These are phyloP conservation scores for Plasmodium relictum DNA, from an alignment of 169 alveolate genomes.

Conservation along the genomic window DNA sequence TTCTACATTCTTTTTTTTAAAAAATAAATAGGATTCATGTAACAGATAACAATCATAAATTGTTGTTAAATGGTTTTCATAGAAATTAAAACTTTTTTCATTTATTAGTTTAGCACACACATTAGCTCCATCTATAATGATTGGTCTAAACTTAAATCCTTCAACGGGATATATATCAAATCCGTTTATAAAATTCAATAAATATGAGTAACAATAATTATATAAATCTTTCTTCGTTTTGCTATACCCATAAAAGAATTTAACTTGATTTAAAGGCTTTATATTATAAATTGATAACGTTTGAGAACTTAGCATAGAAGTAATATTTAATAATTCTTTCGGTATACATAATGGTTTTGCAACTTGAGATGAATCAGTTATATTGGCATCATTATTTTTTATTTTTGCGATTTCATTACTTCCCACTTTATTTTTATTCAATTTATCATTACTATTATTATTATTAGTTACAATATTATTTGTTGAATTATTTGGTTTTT, in stretches of 20 bases:
- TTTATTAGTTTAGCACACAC: conserved; percentile 56
- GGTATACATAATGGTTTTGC: conserved; percentile 29
- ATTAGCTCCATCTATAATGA: conserved; percentile 75
- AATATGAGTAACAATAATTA: conserved; percentile 54
- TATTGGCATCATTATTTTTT: not conserved
- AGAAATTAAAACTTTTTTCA: conserved; percentile 1
- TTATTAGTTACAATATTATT: not conserved
- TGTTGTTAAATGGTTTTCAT: conserved; percentile 10
- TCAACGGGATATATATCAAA: conserved; percentile 45
- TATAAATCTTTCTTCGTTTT: conserved; percentile 33
- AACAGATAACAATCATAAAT: conserved; percentile 47
- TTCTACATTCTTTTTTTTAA: conserved; percentile 52
- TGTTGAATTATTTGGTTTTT: not conserved
- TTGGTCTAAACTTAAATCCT: conserved; percentile 56
- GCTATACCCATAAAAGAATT: conserved; percentile 41
- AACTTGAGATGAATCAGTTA: not conserved
- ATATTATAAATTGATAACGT: conserved; percentile 28
- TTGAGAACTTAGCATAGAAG: conserved; percentile 17
- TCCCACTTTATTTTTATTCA: not conserved
- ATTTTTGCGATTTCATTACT: not conserved
- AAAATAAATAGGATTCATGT: conserved; percentile 50
- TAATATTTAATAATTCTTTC: conserved; percentile 41
- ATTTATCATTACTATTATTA: not conserved
- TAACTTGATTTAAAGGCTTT: conserved; percentile 40
- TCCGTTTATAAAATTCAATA: conserved; percentile 20